Evolutionary conservation across 225 moss, liverwort and hornwort species (phyloP), one percentile per base, ranked within the genome.

Genomic region (Anthoceros angustus): DNA sequence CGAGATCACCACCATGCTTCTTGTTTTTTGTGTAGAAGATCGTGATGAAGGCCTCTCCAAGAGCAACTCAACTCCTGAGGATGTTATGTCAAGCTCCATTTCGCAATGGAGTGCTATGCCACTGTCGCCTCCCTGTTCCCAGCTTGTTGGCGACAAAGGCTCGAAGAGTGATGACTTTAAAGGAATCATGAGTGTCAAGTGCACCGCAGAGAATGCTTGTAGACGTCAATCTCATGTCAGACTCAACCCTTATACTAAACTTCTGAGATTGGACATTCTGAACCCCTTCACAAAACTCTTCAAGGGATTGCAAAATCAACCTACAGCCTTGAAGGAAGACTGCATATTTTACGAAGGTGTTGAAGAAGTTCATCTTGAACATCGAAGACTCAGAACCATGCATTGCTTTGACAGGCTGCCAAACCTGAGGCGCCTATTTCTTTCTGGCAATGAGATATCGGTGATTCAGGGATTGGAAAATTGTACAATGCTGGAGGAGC

Each of bases 311-410:
- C 55, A 55, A 23, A 55, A 55, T 55, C 55, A 55, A 18, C 5
- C 55, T 23, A 55, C 55, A 55, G 23, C n/a, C 23, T 55, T 55
- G n/a, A 55, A 76, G 42, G 76, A 69, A 70, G 72, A 77, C 63
- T 72, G 70, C 68, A 66, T 74, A 41, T 86, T 78, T 72, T 84
- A 81, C 76, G 88, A 92, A 71, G 87, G 86, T 39, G 80, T 98
- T 73, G 98, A 98, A 71, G 98, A 92, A 74, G 80, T 98, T 68
- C 92, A 98, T 64, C 78, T 98, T 65, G 92, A 92, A 77, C 73
- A 76, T 40, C 82, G 80, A 25, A 92, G 92, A 67, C 84, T 98
- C 62, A 84, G 74, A 73, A 84, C 77, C 38, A 91, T 98, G 98
- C 79, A 84, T 69, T 84, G 75, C 82, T 89, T 98, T 82, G 89